Evolutionary conservation across 805 yeast genomes (phyloP).

Genomic region (Yamadazyma kitorensis): DNA sequence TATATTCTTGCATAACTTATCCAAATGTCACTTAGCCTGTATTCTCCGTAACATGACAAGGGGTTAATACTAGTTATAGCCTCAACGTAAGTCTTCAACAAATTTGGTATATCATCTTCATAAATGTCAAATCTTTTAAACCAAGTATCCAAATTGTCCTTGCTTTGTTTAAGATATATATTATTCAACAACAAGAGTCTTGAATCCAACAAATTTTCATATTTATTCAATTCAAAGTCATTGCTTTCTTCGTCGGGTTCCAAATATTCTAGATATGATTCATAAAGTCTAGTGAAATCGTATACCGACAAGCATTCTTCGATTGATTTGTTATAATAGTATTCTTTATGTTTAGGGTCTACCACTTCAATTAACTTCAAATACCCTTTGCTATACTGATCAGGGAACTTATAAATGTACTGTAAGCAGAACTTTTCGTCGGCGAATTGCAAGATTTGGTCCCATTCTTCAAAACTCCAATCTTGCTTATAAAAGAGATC

Average conservation of each 20-base stretch:
- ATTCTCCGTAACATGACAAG: slow-evolving; percentile 29
- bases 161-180: slow-evolving; percentile 58
- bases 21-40: slow-evolving; percentile 64
- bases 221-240: slow-evolving; percentile 34
- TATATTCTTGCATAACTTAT: slow-evolving; percentile 63
- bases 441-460: slow-evolving; percentile 22
- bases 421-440: slow-evolving; percentile 3
- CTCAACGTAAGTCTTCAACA: slow-evolving; percentile 53
- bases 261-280: slow-evolving; percentile 48
- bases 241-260: slow-evolving; percentile 15
- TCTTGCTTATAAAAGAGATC: slow-evolving; percentile 2
- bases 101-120: slow-evolving; percentile 36
- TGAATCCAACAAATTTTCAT: slow-evolving; percentile 55
- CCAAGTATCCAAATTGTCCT: slow-evolving; percentile 69
- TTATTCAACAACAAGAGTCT: slow-evolving; percentile 64
- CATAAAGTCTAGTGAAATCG: slow-evolving; percentile 65
- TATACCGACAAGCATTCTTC: slow-evolving; percentile 45
- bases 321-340: slow-evolving; percentile 49
- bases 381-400: slow-evolving; percentile 52
- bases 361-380: slow-evolving; percentile 1
- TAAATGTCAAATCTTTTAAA: slow-evolving; percentile 51
- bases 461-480: slow-evolving; percentile 27
- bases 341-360: slow-evolving; percentile 3
- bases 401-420: slow-evolving; percentile 45
- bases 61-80: slow-evolving; percentile 73